These are phyloP conservation scores for Stemphylium beticola DNA, from an alignment of 2,329 filamentous ascomycete species.

Conservation along the genomic window DNA sequence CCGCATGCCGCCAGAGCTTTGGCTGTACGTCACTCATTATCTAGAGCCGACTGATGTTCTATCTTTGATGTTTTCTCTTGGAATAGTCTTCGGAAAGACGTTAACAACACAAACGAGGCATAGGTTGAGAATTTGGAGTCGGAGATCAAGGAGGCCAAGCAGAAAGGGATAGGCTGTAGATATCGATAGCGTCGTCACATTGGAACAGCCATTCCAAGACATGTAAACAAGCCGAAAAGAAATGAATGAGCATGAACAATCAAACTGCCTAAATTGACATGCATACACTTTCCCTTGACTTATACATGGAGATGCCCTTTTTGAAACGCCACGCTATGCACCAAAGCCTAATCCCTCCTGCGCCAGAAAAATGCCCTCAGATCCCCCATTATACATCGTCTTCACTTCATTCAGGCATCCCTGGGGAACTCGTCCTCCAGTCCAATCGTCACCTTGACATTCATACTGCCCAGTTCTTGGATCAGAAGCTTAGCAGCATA, in stretches of 20 bases:
- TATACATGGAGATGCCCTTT: not conserved
- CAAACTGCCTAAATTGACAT: not conserved
- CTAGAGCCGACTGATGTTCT: conserved; percentile 48
- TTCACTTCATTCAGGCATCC: conserved; percentile 4
- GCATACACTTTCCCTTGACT: not conserved
- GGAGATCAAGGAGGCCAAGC: conserved; percentile 16
- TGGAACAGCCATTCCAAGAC: no score
- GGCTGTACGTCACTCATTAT: conserved; percentile 47
- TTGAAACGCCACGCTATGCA: conserved; percentile 28
- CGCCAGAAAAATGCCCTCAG: conserved; percentile 5
- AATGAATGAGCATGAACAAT: not conserved
- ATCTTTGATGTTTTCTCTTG: conserved; percentile 45
- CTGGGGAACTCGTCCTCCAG: conserved; percentile 89
- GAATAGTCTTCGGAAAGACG: conserved; percentile 22
- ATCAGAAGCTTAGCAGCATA: conserved; percentile 96
- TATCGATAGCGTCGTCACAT: no score
- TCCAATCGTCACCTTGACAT: conserved; percentile 90
- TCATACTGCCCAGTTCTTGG: conserved; percentile 97
- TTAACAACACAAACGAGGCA: conserved; percentile 19
- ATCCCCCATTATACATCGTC: not conserved
- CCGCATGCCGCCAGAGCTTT: conserved; percentile 51
- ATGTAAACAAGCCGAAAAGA: not conserved
- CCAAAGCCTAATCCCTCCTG: not conserved
- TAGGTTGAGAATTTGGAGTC: conserved; percentile 24
- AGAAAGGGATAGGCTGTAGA: not conserved